Conservation (phyloP, 371 early-diverging fungal genomes). For the Basidiobolus heterosporus region DNA sequence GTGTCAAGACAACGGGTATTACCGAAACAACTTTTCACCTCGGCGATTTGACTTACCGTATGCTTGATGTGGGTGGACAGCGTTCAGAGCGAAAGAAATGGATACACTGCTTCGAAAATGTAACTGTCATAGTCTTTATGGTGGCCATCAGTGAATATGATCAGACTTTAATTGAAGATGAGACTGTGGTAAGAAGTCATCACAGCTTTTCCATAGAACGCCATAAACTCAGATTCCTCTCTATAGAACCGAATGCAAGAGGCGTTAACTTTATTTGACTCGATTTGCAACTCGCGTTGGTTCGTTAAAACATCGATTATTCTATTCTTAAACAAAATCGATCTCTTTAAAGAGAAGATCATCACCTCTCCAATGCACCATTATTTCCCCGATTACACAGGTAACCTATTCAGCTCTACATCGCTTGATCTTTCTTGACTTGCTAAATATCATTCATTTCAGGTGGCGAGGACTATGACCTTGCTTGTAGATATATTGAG, state of each 20-base stretch:
- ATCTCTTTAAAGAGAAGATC: slow-evolving; percentile 80
- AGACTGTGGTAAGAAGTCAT: slow-evolving; percentile 47
- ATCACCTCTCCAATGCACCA: slow-evolving; percentile 55
- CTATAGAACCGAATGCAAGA: slow-evolving; percentile 86
- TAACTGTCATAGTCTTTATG: slow-evolving; percentile 86
- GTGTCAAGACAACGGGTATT: slow-evolving; percentile 83
- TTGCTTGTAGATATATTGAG: slow-evolving; percentile 68
- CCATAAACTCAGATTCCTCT: background rate
- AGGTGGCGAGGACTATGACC: slow-evolving; percentile 60
- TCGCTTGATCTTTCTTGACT: background rate
- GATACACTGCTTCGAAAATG: slow-evolving; percentile 89
- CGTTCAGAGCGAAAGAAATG: slow-evolving; percentile 85
- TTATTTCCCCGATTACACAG: slow-evolving; percentile 70
- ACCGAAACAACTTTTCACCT: slow-evolving; percentile 73
- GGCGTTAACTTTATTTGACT: slow-evolving; percentile 84
- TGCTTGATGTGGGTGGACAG: slow-evolving; percentile 96
- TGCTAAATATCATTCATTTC: background rate
- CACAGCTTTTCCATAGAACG: background rate
- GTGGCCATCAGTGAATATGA: slow-evolving; percentile 92
- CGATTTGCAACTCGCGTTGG: slow-evolving; percentile 90
- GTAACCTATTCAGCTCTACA: slow-evolving; percentile 12
- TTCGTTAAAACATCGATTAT: slow-evolving; percentile 84
- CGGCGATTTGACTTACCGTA: slow-evolving; percentile 69
- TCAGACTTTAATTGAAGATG: slow-evolving; percentile 90
- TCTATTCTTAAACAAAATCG: slow-evolving; percentile 91